phyloP scores from a whole-genome alignment of 148 eudicot genomes.

The Drosera capensis region DNA sequence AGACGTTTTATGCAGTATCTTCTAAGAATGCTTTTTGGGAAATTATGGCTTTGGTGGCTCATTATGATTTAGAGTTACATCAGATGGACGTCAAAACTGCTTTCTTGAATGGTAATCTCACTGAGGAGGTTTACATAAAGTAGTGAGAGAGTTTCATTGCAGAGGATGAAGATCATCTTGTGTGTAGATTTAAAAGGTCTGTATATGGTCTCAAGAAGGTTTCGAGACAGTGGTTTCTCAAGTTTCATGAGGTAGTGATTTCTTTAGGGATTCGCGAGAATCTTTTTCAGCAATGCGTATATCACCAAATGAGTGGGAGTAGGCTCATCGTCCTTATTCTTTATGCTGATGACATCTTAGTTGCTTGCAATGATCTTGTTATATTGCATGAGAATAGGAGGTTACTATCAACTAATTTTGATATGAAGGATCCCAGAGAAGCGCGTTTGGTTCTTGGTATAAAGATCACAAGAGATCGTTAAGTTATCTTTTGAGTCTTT shows the following conservation, averaged over 20 bases:
- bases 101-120: too few species aligned
- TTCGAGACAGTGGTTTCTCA: not conserved
- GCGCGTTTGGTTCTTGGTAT: not conserved
- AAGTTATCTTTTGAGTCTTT: too few species aligned
- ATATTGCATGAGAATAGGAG: not conserved
- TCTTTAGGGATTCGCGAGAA: not conserved
- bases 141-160: too few species aligned
- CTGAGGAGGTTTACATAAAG: too few species aligned
- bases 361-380: too few species aligned
- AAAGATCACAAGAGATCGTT: not conserved
- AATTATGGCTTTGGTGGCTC: not conserved
- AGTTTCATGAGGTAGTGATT: not conserved
- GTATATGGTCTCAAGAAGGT: not conserved
- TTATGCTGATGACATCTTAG: too few species aligned
- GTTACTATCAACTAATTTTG: not conserved
- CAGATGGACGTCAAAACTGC: too few species aligned
- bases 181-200: not conserved
- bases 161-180: not conserved
- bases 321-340: too few species aligned
- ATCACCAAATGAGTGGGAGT: not conserved
- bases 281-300: too few species aligned
- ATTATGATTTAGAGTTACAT: not conserved
- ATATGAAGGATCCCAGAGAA: not conserved
- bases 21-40: not conserved
- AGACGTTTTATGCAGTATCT: not conserved